Conservation (phyloP, 192 early-diverging fungal genomes). For the Dispira simplex region DNA sequence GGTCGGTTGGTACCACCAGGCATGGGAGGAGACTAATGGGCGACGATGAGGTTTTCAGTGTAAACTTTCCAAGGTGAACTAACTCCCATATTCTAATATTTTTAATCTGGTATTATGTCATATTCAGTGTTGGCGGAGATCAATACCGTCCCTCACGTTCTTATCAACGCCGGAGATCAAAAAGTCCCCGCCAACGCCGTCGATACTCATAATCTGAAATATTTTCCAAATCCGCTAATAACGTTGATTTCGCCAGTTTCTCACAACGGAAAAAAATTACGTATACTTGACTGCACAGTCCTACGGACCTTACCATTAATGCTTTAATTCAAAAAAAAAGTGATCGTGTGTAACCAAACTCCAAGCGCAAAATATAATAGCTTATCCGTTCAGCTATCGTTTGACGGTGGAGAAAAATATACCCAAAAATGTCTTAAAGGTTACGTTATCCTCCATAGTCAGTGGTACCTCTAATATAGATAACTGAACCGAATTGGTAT, state of each 20-base stretch:
- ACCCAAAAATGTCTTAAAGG: neutral
- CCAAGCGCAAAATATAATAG: too few relatives aligned
- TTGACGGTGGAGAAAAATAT: neutral
- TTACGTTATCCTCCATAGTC: neutral
- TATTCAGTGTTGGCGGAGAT: neutral
- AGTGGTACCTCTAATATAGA: neutral
- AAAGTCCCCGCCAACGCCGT: neutral
- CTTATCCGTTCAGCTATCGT: neutral
- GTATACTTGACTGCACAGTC: neutral
- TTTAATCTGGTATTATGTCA: neutral
- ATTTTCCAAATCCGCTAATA: neutral
- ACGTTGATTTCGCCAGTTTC: too few relatives aligned
- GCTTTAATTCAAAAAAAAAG: neutral
- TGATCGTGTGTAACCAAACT: too few relatives aligned
- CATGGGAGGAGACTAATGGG: neutral
- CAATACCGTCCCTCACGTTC: neutral
- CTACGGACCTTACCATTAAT: neutral
- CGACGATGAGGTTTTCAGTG: neutral
- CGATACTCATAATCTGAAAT: neutral
- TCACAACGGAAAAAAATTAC: neutral
- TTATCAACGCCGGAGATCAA: neutral
- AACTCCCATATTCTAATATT: neutral
- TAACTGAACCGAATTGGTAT: neutral
- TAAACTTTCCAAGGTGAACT: neutral
- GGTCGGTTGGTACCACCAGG: neutral